Conservation (phyloP, 1,284 basidiomycete species). For the Vanrija sp. region DNA sequence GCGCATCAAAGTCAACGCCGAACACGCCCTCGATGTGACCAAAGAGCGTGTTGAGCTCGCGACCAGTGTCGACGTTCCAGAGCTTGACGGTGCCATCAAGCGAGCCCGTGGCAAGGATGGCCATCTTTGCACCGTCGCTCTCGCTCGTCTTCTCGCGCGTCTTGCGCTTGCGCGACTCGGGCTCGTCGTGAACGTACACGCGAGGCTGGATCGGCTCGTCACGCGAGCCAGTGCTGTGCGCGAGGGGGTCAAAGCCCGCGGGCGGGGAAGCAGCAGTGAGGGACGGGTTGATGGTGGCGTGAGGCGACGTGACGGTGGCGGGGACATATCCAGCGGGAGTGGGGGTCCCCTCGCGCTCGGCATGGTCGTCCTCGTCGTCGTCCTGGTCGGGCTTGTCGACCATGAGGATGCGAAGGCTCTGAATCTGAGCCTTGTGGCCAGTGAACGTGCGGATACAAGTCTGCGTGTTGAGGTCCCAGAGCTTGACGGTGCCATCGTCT, state of each 20-base stretch:
- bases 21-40: conserved; percentile 93
- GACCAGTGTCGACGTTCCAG: conserved; percentile 90
- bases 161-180: neutral
- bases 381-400: conserved; percentile 50
- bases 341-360: conserved; percentile 8
- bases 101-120: conserved; percentile 82
- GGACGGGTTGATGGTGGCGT: neutral
- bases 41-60: conserved; percentile 78
- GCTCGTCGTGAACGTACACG: conserved; percentile 33
- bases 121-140: conserved; percentile 48
- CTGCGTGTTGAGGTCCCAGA: conserved; percentile 85
- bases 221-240: conserved; percentile 13
- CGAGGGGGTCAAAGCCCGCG: conserved; percentile 27
- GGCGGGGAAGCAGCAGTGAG: conserved; percentile 3
- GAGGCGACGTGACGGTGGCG: conserved; percentile 4
- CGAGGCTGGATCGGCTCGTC: conserved; percentile 27
- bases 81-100: conserved; percentile 94
- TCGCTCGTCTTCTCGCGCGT: conserved; percentile 9
- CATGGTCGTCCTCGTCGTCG: conserved; percentile 30
- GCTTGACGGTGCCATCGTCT: conserved; percentile 86
- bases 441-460: conserved; percentile 79
- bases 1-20: conserved; percentile 86
- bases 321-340: conserved; percentile 4
- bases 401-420: conserved; percentile 77
- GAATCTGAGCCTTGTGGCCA: conserved; percentile 93